A percentile compares a stretch with the other conserved stretches of the same genome.
phyloP scores from a whole-genome alignment of 129 eudicot genomes.

The Tagetes erecta region DNA sequence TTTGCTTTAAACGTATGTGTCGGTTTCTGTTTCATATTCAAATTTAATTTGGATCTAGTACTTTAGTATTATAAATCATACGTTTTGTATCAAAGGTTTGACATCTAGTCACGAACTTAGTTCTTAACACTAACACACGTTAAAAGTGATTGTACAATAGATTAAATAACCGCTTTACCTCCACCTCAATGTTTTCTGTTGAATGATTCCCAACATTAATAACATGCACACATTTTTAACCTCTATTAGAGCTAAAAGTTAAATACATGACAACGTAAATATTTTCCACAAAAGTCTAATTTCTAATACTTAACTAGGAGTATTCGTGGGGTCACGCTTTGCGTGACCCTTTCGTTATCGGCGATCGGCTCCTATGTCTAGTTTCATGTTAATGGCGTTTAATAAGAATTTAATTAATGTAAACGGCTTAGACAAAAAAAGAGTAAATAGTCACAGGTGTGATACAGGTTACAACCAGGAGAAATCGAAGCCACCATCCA shows the following conservation, averaged over 20 bases:
- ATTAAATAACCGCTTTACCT: neutral
- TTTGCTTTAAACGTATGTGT: constrained; percentile 9
- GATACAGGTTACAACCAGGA: no score
- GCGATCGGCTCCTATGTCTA: no score
- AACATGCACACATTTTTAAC: neutral
- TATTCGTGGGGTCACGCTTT: no score
- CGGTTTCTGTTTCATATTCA: no score
- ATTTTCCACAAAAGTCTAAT: neutral
- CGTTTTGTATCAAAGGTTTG: neutral
- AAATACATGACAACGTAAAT: neutral
- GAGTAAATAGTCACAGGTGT: no score
- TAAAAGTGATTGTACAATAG: neutral
- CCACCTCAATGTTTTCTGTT: neutral
- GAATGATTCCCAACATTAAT: neutral
- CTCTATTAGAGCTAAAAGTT: neutral
- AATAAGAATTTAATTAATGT: no score
- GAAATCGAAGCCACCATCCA: no score
- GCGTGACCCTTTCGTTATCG: no score
- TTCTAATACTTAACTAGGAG: neutral
- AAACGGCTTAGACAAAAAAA: no score
- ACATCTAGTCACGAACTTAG: neutral
- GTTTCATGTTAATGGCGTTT: no score
- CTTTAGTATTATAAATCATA: neutral
- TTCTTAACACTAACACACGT: neutral
- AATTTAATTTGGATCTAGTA: neutral